A percentile compares a stretch with the other conserved stretches of the same genome.
Evolutionary conservation across 768 basidiomycete species (phyloP).

Genomic region (Russula abietina): DNA sequence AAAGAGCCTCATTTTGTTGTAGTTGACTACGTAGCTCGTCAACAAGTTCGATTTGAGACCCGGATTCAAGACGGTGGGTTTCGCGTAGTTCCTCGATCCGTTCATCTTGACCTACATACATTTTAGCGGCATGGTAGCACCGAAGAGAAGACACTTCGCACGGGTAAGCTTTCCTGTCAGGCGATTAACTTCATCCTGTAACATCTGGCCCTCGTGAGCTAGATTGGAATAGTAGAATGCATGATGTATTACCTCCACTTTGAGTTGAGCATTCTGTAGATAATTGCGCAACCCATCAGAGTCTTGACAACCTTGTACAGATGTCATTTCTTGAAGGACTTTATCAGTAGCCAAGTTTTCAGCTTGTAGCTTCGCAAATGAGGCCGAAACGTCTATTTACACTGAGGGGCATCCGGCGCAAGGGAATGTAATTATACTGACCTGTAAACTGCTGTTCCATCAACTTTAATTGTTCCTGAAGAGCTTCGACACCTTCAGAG

Average conservation of each 20-base stretch:
- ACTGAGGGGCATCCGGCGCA: background rate
- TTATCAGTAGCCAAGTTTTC: slow-evolving; percentile 65
- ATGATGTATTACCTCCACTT: slow-evolving; percentile 55
- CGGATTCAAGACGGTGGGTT: slow-evolving; percentile 71
- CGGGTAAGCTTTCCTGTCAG: slow-evolving; percentile 67
- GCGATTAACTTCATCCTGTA: slow-evolving; percentile 73
- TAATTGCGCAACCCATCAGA: slow-evolving; percentile 64
- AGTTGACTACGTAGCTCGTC: slow-evolving; percentile 64
- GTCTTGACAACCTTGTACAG: slow-evolving; percentile 61
- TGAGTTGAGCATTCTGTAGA: slow-evolving; percentile 57
- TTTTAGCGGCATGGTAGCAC: slow-evolving; percentile 6
- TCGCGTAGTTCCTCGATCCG: slow-evolving; percentile 81
- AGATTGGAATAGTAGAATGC: background rate
- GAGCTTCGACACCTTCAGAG: slow-evolving; percentile 42
- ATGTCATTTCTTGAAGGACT: slow-evolving; percentile 64
- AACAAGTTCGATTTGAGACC: slow-evolving; percentile 73
- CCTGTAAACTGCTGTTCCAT: slow-evolving; percentile 77
- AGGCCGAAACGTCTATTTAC: slow-evolving; percentile 63
- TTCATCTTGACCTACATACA: slow-evolving; percentile 65
- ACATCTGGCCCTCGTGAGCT: slow-evolving; percentile 39
- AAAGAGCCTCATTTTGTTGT: slow-evolving; percentile 60
- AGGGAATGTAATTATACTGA: slow-evolving; percentile 29
- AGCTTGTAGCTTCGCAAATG: slow-evolving; percentile 68
- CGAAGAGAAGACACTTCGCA: slow-evolving; percentile 34
- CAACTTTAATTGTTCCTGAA: slow-evolving; percentile 61